Evolutionary conservation across 2,329 filamentous ascomycete genomes (phyloP).

Genomic region (Furcasterigmium furcatum): DNA sequence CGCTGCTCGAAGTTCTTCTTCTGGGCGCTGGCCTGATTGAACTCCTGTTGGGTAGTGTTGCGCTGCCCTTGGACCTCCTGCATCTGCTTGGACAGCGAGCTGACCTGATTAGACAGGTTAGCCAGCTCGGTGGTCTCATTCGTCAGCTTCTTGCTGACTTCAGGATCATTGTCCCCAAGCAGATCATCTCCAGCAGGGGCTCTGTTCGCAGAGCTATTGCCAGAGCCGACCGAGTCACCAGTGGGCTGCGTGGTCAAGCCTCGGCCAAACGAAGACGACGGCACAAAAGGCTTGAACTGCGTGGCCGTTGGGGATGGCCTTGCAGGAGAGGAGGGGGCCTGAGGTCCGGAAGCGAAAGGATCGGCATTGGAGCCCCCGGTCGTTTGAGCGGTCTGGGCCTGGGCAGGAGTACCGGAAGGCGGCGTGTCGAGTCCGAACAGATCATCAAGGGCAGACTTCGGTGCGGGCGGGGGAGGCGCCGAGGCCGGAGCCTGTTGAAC

Average conservation of each 20-base stretch:
- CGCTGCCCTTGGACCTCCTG: constrained; percentile 87
- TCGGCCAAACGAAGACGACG: constrained; percentile 88
- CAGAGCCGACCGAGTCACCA: constrained; percentile 52
- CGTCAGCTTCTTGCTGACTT: constrained; percentile 82
- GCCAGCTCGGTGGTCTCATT: constrained; percentile 89
- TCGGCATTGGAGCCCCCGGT: constrained; percentile 72
- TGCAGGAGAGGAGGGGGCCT: constrained; percentile 51
- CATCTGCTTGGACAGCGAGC: constrained; percentile 88
- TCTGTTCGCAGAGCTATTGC: constrained; percentile 27
- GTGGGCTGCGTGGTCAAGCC: constrained; percentile 75
- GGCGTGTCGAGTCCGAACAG: constrained; percentile 79
- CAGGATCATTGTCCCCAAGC: constrained; percentile 84
- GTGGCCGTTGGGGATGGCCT: constrained; percentile 42
- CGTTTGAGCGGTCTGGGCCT: constrained; percentile 59
- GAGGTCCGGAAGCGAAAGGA: constrained; percentile 55
- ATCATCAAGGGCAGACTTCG: constrained; percentile 87
- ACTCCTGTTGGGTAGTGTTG: constrained; percentile 72
- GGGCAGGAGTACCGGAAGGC: constrained; percentile 46
- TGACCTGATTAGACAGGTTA: constrained; percentile 94
- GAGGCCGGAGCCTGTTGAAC: constrained; percentile 29
- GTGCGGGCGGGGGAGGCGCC: constrained; percentile 38
- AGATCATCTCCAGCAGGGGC: constrained; percentile 65
- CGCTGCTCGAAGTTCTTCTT: constrained; percentile 92
- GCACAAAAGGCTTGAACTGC: constrained; percentile 86
- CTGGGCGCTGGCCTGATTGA: constrained; percentile 77